Evolutionary conservation across 2,329 filamentous ascomycete species (phyloP), one percentile per base, ranked within the genome.

Genomic region (Ceratocystiopsis sp.): DNA sequence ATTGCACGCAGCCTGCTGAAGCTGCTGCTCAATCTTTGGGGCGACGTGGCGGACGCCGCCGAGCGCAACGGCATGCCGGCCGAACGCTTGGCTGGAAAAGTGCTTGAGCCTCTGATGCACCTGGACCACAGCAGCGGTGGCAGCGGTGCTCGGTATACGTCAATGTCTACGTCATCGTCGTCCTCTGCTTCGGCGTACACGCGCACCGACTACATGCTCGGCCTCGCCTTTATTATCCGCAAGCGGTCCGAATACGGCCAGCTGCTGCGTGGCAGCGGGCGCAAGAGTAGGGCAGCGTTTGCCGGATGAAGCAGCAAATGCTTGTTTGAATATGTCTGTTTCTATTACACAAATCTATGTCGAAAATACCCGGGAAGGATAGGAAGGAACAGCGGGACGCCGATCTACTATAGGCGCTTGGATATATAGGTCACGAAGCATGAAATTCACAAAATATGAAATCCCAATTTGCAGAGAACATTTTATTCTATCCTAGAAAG

Each of bases 1-100:
- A 54, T 58, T 1, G 53, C 53, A 6, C 56, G 61, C 35, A 57
- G 52, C 40, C 45, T 65, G 32, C 57, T 66, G 48, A 66, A 66
- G 52, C 51, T 66, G 45, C 51, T 66, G 49, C 52, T 66, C 21
- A 63, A 63, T 42, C 51, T 66, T 15, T 65, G 63, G 63, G 63
- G 61, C 3, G 60, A 63, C 25, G 52, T 66, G 15, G 59, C 62
- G 3, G 56, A 60, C 18, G 57, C 57, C 0, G 58, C 57, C 12
- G 58, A 63, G 18, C 43, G 44, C 39, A 66, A 65, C 46, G 59
- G 61, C 37, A 66, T 65, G 63, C 4, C 33, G 13, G 33, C 33
- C 33, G 33, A 13, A 5, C 33, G 33, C 3, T 4, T 14, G 10
- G 33, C 33, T 11, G 63, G 62, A 42, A 61, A 63, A 6, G 64